phyloP scores from a whole-genome alignment of 2,329 filamentous ascomycete species.

The Cadophora gregata region DNA sequence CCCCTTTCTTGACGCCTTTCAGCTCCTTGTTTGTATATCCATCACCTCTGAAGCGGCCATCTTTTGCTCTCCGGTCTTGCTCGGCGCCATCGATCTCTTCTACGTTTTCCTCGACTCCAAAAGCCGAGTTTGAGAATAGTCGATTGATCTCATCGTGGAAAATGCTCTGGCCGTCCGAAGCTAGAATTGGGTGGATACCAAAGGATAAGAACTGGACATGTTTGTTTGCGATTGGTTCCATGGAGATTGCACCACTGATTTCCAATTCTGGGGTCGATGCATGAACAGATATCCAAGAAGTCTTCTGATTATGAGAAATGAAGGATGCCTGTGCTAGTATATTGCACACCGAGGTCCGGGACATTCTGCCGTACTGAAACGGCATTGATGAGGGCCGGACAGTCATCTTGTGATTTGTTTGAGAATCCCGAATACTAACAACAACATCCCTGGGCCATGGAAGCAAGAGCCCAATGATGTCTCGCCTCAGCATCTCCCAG shows the following conservation, averaged over 20 bases:
- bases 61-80: constrained; percentile 45
- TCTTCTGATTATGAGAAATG: constrained; percentile 56
- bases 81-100: constrained; percentile 46
- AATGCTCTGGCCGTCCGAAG: constrained; percentile 62
- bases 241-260: constrained; percentile 74
- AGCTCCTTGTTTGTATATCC: constrained; percentile 58
- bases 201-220: constrained; percentile 82
- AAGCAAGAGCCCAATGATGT: constrained; percentile 70
- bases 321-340: constrained; percentile 72
- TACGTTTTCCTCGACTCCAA: constrained; percentile 65
- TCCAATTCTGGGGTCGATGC: constrained; percentile 67
- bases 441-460: constrained; percentile 65
- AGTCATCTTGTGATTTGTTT: constrained; percentile 32
- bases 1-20: constrained; percentile 62
- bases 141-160: constrained; percentile 81
- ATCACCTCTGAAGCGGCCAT: constrained; percentile 52
- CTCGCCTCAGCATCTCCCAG: constrained; percentile 55
- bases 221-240: constrained; percentile 72
- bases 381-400: constrained; percentile 34
- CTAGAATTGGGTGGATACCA: constrained; percentile 69
- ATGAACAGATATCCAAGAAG: constrained; percentile 73
- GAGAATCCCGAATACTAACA: constrained; percentile 62
- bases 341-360: constrained; percentile 46
- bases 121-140: constrained; percentile 77
- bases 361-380: background rate